These are phyloP conservation scores for Pedinophyceae sp. DNA, from an alignment of 139 green algal species.

Conservation along the genomic window DNA sequence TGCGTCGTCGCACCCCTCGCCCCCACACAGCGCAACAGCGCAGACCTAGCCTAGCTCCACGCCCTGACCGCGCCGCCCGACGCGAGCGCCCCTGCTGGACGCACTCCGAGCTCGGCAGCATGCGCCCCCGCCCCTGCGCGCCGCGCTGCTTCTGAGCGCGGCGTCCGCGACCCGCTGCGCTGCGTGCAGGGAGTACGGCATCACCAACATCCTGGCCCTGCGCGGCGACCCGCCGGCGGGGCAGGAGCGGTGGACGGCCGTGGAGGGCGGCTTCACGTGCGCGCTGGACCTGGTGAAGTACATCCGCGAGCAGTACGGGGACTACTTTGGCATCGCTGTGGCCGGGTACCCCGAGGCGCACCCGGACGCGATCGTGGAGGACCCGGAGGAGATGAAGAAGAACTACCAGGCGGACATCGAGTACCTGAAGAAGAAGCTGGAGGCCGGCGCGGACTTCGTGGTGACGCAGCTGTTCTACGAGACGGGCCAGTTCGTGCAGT, in stretches of 20 bases:
- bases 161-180: no score
- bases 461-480: constrained; percentile 95
- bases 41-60: no score
- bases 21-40: no score
- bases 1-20: no score
- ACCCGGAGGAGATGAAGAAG: constrained; percentile 48
- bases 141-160: no score
- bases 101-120: no score
- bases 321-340: constrained; percentile 88
- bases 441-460: constrained; percentile 83
- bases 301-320: constrained; percentile 72
- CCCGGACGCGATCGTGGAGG: constrained; percentile 77
- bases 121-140: no score
- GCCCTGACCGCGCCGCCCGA: no score
- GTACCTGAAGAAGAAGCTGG: constrained; percentile 93
- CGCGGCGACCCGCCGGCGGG: constrained; percentile 85
- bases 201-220: constrained; percentile 90
- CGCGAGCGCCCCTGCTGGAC: no score
- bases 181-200: constrained; percentile 63
- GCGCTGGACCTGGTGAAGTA: constrained; percentile 89
- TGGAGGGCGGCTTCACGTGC: constrained; percentile 83
- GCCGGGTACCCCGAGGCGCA: constrained; percentile 93
- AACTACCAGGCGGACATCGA: constrained; percentile 72
- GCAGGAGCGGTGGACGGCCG: constrained; percentile 64
- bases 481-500: constrained; percentile 70